Evolutionary conservation across 805 yeast species (phyloP).

Genomic region (Vanderwaltozyma polyspora): DNA sequence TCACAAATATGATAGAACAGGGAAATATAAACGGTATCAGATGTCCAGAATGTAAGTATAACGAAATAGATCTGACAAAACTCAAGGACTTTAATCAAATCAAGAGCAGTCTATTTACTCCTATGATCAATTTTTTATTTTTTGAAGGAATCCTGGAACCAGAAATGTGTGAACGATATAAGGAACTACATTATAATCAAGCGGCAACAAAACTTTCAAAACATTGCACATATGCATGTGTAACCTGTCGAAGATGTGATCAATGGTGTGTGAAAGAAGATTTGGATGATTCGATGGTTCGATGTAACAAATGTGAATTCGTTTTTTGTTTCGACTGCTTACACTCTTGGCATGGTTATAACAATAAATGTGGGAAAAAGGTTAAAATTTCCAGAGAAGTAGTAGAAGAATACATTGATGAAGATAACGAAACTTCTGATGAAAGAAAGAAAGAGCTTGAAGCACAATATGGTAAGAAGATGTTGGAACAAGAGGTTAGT

Average conservation of each 20-base stretch:
- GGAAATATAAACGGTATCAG: constrained; percentile 44
- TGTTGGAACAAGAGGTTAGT: constrained; percentile 32
- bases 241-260: constrained; percentile 44
- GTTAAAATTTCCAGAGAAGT: constrained; percentile 22
- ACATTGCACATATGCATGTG: constrained; percentile 38
- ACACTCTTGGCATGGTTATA: constrained; percentile 52
- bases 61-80: constrained; percentile 10
- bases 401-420: constrained; percentile 29
- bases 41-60: constrained; percentile 42
- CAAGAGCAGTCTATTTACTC: constrained; percentile 31
- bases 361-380: constrained; percentile 34
- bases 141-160: constrained; percentile 26
- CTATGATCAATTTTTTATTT: constrained; percentile 29
- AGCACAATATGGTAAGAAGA: constrained; percentile 35
- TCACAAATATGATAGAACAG: constrained; percentile 30
- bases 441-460: constrained; percentile 28
- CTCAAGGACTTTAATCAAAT: constrained; percentile 23
- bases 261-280: constrained; percentile 38
- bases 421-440: constrained; percentile 19
- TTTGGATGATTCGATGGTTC: constrained; percentile 35
- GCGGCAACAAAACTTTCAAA: constrained; percentile 35
- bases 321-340: constrained; percentile 48
- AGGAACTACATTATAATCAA: constrained; percentile 27
- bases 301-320: constrained; percentile 38
- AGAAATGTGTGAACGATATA: constrained; percentile 29